These are phyloP conservation scores for Curvularia spicifera DNA, from an alignment of 2,329 filamentous ascomycete species.

Conservation along the genomic window DNA sequence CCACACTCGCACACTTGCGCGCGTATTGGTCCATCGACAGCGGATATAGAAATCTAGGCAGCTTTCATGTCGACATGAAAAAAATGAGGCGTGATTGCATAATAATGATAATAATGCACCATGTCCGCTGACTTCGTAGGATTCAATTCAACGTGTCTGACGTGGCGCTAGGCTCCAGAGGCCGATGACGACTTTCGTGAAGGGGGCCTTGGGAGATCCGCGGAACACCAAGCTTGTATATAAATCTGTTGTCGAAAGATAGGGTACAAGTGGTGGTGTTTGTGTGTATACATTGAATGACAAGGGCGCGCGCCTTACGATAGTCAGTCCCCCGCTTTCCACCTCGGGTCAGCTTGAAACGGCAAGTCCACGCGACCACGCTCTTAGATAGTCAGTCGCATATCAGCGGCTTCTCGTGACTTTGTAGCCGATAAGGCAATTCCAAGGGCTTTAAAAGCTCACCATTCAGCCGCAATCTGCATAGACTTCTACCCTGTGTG, in stretches of 20 bases:
- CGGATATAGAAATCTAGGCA: neutral
- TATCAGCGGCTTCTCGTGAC: conserved; percentile 16
- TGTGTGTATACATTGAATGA: neutral
- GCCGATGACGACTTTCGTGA: neutral
- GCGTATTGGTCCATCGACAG: conserved; percentile 12
- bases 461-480: conserved; percentile 1
- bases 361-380: conserved; percentile 18
- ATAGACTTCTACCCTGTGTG: neutral
- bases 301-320: neutral
- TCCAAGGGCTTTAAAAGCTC: conserved; percentile 2
- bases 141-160: neutral
- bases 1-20: conserved; percentile 8
- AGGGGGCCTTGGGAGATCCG: neutral
- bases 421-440: conserved; percentile 22
- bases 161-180: neutral
- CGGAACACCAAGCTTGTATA: neutral
- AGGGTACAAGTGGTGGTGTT: neutral
- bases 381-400: conserved; percentile 14
- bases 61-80: neutral
- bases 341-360: conserved; percentile 11
- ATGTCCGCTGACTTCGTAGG: neutral
- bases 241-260: neutral
- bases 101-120: conserved; percentile 9
- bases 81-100: conserved; percentile 1
- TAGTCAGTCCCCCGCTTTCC: conserved; percentile 16